Percentiles rank a stretch among this genome's conserved stretches.
These are phyloP conservation scores for Neurospora sp. DNA, from an alignment of 495 filamentous ascomycete species.

Conservation along the genomic window DNA sequence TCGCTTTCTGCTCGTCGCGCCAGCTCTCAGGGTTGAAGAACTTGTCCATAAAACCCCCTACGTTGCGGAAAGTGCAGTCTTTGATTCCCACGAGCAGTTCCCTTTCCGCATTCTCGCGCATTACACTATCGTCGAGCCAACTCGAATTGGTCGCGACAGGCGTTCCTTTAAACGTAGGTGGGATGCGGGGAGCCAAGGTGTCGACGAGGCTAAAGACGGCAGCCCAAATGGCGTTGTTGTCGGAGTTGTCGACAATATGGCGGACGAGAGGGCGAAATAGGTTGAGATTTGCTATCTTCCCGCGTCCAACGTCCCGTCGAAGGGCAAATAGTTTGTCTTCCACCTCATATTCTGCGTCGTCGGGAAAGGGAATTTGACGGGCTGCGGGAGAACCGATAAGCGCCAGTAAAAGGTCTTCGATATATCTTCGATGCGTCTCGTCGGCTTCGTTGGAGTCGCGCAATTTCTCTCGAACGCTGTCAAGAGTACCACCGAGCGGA, in stretches of 20 bases:
- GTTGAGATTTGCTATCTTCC: not conserved
- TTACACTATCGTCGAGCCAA: not conserved
- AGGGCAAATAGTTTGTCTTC: not conserved
- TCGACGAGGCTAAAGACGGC: not conserved
- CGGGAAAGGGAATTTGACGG: not conserved
- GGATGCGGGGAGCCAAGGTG: not conserved
- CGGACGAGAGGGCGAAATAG: not conserved
- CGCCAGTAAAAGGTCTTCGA: not conserved
- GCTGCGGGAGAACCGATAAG: not conserved
- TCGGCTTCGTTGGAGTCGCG: not conserved
- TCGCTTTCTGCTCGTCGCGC: not conserved
- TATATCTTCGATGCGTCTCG: not conserved
- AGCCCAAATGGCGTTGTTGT: not conserved
- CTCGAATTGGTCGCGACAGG: not conserved
- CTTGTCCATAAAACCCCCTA: not conserved
- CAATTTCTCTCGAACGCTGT: not conserved
- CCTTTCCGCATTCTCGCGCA: not conserved
- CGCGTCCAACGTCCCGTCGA: not conserved
- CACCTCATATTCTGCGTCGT: not conserved
- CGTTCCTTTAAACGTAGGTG: not conserved
- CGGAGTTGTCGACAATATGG: not conserved
- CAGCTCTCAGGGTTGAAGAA: not conserved
- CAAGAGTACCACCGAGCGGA: not conserved
- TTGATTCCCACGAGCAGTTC: not conserved
- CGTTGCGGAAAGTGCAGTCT: not conserved